These are phyloP conservation scores for Floccularia luteovirens DNA, from an alignment of 768 basidiomycete genomes.

Conservation along the genomic window DNA sequence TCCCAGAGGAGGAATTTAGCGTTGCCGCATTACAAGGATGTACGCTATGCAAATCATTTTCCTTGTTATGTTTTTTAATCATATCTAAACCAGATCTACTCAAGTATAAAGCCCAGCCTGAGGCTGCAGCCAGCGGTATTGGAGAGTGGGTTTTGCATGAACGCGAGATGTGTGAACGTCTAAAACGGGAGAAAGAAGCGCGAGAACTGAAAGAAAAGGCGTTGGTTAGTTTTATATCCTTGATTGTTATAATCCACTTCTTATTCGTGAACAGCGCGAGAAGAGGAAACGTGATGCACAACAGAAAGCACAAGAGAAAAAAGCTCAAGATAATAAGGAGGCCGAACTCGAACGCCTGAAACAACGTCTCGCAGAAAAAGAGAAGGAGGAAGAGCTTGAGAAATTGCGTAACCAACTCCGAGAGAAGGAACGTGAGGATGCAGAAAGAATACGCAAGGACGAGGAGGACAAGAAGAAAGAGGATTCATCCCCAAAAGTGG, in stretches of 20 bases:
- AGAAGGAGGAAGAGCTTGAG: constrained; percentile 35
- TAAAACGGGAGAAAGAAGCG: constrained; percentile 69
- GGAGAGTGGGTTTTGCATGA: constrained; percentile 69
- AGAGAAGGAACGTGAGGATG: constrained; percentile 32
- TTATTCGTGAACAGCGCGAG: constrained; percentile 25
- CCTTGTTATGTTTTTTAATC: constrained; percentile 4
- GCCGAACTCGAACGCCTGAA: constrained; percentile 46
- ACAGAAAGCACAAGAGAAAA: constrained; percentile 52
- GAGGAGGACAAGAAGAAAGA: constrained; percentile 17
- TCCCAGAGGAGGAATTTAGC: constrained; percentile 83
- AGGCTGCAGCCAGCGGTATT: constrained; percentile 61
- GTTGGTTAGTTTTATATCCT: constrained; percentile 39
- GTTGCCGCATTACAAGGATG: constrained; percentile 89
- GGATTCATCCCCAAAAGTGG: constrained; percentile 10
- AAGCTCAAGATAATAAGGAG: constrained; percentile 61
- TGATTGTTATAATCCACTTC: neutral
- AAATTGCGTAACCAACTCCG: constrained; percentile 33
- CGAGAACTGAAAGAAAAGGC: constrained; percentile 60
- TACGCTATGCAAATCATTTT: constrained; percentile 44
- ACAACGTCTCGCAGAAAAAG: constrained; percentile 43
- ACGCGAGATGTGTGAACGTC: constrained; percentile 65
- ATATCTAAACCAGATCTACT: constrained; percentile 50
- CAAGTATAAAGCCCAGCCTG: constrained; percentile 79
- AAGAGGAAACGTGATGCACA: constrained; percentile 46
- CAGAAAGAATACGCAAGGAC: constrained; percentile 17